Percentiles rank a stretch among this genome's conserved stretches.
Evolutionary conservation across 2,329 filamentous ascomycete genomes (phyloP).

Genomic region (Microsporum canis): DNA sequence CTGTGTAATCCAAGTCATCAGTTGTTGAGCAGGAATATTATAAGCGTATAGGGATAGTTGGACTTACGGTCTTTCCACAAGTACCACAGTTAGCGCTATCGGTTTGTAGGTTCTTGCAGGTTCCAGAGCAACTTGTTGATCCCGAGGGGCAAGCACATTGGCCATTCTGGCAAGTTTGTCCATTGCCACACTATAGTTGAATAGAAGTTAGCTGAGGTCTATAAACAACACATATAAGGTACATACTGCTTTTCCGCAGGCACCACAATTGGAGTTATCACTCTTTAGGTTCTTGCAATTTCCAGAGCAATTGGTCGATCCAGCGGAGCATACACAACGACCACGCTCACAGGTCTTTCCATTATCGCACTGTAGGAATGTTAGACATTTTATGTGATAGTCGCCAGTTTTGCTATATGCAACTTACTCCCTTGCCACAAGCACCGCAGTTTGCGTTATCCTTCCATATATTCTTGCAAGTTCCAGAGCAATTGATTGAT

Average conservation of each 20-base stretch:
- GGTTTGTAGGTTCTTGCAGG: not conserved
- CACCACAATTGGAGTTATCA: not conserved
- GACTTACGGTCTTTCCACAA: not conserved
- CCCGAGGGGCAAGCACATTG: not conserved
- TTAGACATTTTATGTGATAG: not conserved
- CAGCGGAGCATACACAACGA: not conserved
- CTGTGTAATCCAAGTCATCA: not conserved
- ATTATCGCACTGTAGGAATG: not conserved
- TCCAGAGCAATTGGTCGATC: not conserved
- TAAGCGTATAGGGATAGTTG: not conserved
- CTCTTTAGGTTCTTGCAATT: not conserved
- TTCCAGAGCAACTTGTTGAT: not conserved
- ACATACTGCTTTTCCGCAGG: not conserved
- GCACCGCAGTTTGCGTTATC: not conserved
- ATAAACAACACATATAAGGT: not conserved
- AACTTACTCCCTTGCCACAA: not conserved
- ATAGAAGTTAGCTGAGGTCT: not conserved
- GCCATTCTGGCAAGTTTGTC: not conserved
- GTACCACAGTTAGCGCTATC: not conserved
- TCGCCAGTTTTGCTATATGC: not conserved
- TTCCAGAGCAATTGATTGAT: not conserved
- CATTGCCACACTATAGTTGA: not conserved
- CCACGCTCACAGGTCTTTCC: not conserved
- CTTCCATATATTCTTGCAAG: not conserved
- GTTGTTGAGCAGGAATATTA: not conserved